Evolutionary conservation across 805 yeast species (phyloP).

Genomic region (Ogataea methylovora): DNA sequence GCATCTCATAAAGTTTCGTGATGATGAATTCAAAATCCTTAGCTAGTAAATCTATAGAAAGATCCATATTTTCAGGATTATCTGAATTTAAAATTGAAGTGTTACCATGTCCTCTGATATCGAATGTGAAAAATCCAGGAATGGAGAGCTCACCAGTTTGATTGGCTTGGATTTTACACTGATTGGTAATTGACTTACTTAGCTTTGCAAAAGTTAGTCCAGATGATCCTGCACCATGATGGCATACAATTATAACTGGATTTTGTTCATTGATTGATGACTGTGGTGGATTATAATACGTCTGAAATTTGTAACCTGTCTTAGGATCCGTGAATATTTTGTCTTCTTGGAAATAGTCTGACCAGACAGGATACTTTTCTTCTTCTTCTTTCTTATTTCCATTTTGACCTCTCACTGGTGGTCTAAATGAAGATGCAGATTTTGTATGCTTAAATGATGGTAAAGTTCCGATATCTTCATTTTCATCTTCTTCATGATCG

Average conservation of each 20-base stretch:
- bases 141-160: conserved; percentile 18
- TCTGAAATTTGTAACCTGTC: conserved; percentile 35
- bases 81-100: conserved; percentile 24
- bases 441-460: too few relatives aligned
- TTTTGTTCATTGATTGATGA: conserved; percentile 7
- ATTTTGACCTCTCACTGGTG: background rate
- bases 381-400: background rate
- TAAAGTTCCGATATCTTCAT: conserved; percentile 8
- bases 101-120: conserved; percentile 80
- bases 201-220: conserved; percentile 68
- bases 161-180: conserved; percentile 12
- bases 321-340: conserved; percentile 11
- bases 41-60: conserved; percentile 42
- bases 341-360: conserved; percentile 25
- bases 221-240: conserved; percentile 95
- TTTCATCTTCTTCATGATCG: conserved; percentile 6
- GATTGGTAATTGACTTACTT: conserved; percentile 33
- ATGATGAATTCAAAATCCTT: conserved; percentile 52
- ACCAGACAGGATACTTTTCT: conserved; percentile 20
- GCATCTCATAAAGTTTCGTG: conserved; percentile 24
- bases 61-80: conserved; percentile 21
- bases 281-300: conserved; percentile 51
- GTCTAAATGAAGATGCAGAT: background rate
- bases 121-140: conserved; percentile 67
- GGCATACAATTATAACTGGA: conserved; percentile 61